Base-by-base conservation (phyloP, 345 rosid species). In the Populus ilicifolia region DNA sequence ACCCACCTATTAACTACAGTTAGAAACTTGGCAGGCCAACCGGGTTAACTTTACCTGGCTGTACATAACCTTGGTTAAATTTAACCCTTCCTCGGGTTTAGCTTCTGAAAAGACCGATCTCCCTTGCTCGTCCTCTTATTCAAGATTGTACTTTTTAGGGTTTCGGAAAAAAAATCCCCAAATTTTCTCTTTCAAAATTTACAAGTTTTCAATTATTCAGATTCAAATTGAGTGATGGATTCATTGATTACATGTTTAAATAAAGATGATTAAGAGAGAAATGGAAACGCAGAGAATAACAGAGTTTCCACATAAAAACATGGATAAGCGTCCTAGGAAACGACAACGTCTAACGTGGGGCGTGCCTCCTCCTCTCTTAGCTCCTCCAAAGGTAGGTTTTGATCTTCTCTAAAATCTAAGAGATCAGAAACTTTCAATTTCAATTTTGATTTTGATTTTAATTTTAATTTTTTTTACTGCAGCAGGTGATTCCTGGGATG, bases 331-430 rank as follows among this genome's bases (percentile, higher is more conserved):
- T 29, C 97, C 94, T 2, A 85, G 90, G 79, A 92, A 92, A 80
- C 85, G 91, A 59, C 92, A 92, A 8, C 87, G 97, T 8, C 84
- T 92, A 62, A 77, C 93, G 7, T 92, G 97, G 97, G 94, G 90
- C 78, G 79, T 85, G 72, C 86, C 88, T 0, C 90, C 92, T 82
- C 85, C 89, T 81, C 75, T 84, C 70, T 75, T 27, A 36, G 84
- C 74, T 64, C 83, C 85, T 68, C 77, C 87, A 1, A 83, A 87
- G 92, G 96, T 92, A 87, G 89, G 93, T 89, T 67, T 48, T 21
- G n/a, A 59, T 38, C 50, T 59, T 68, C 25, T 27, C 30, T 64
- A 17, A 10, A 41, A 41, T 25, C 17, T 23, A 59, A 59, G 29
- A 59, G 8, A 23, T 7, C 35, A 41, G 21, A 50, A 17, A 25